phyloP scores from a whole-genome alignment of 345 rosid species.

The Excoecaria cochinchinensis region DNA sequence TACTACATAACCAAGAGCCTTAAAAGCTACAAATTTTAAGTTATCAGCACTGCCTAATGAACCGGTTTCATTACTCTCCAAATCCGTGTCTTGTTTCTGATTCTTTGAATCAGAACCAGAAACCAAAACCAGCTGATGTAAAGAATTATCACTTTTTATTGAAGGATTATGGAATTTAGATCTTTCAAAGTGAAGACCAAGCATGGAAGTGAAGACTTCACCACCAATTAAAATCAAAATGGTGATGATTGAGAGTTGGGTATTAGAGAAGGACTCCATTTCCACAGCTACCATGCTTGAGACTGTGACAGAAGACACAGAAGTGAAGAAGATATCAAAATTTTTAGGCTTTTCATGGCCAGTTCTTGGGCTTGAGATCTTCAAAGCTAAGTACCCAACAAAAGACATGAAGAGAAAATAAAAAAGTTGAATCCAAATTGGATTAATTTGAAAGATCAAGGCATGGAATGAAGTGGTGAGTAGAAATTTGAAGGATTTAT shows the following conservation, averaged over 20 bases:
- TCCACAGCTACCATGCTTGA: constrained; percentile 79
- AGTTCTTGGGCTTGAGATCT: constrained; percentile 39
- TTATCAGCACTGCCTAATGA: background rate
- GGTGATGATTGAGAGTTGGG: constrained; percentile 55
- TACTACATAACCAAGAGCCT: constrained; percentile 5
- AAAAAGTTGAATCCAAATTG: constrained; percentile 37
- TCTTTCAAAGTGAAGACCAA: constrained; percentile 22
- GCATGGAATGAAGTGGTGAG: background rate
- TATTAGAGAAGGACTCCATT: constrained; percentile 75
- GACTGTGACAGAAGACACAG: constrained; percentile 57
- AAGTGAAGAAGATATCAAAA: constrained; percentile 68
- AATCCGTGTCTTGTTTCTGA: background rate
- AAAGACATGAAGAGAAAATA: constrained; percentile 42
- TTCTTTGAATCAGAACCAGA: background rate
- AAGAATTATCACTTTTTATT: no score
- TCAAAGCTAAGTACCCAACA: constrained; percentile 31
- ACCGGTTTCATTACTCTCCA: background rate
- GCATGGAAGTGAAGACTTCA: constrained; percentile 59
- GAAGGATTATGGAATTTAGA: background rate
- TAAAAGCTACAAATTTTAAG: background rate
- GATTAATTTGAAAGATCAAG: constrained; percentile 21
- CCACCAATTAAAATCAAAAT: constrained; percentile 62
- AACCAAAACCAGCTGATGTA: background rate
- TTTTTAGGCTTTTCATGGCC: constrained; percentile 24
- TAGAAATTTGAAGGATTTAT: background rate